Evolutionary conservation across 225 moss, liverwort and hornwort species (phyloP).

Genomic region (Polytrichum commune): DNA sequence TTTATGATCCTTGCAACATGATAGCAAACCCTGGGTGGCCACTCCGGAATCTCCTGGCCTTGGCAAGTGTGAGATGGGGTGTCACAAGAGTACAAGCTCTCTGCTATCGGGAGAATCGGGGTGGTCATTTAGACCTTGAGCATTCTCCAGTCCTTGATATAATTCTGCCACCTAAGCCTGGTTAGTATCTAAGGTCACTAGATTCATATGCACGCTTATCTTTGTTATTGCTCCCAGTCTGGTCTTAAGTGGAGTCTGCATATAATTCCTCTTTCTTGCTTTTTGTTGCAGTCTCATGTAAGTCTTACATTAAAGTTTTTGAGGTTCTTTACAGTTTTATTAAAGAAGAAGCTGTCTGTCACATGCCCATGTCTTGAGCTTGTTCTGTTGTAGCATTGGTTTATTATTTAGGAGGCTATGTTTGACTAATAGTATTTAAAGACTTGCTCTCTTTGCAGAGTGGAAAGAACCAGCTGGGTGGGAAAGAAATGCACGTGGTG

Average conservation of each 20-base stretch:
- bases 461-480: slow-evolving; percentile 91
- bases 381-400: too few relatives aligned
- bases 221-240: too few relatives aligned
- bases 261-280: too few relatives aligned
- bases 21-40: slow-evolving; percentile 91
- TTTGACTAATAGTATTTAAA: too few relatives aligned
- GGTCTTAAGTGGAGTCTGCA: too few relatives aligned
- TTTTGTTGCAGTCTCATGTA: too few relatives aligned
- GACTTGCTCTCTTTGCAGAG: slow-evolving; percentile 36
- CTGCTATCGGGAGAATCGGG: slow-evolving; percentile 85
- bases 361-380: too few relatives aligned
- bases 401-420: too few relatives aligned
- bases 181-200: slow-evolving; percentile 28
- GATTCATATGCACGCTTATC: too few relatives aligned
- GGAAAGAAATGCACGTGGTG: slow-evolving; percentile 71
- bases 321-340: too few relatives aligned
- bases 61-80: slow-evolving; percentile 77
- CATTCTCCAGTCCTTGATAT: slow-evolving; percentile 73
- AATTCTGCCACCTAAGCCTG: slow-evolving; percentile 61
- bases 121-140: slow-evolving; percentile 80
- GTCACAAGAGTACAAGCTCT: slow-evolving; percentile 73
- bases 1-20: slow-evolving; percentile 93
- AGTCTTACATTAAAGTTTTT: too few relatives aligned
- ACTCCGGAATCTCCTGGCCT: slow-evolving; percentile 87
- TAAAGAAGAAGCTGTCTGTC: too few relatives aligned